phyloP scores from a whole-genome alignment of 2,329 filamentous ascomycete species.

The Xylaria sp. region DNA sequence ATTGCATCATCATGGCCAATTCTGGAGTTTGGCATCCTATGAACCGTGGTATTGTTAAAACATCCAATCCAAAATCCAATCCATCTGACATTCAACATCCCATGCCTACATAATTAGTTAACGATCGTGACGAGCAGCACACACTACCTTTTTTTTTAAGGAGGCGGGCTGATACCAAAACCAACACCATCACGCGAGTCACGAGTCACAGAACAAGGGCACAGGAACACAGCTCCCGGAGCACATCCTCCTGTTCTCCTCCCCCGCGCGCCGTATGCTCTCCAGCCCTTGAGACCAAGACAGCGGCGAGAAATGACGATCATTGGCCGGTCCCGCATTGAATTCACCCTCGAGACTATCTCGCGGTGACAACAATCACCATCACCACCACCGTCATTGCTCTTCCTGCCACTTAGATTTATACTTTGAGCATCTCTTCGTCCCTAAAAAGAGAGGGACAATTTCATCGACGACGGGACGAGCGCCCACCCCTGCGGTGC shows the following conservation, averaged over 20 bases:
- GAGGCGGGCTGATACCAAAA: not conserved
- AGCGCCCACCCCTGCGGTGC: not conserved
- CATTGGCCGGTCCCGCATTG: constrained; percentile 24
- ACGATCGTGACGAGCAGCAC: not conserved
- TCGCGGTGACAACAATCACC: constrained; percentile 21
- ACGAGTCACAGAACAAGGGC: not conserved
- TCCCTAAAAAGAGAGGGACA: not conserved
- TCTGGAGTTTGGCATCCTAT: not conserved
- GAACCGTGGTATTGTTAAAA: constrained; percentile 6
- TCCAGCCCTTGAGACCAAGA: constrained; percentile 3
- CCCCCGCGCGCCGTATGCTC: constrained; percentile 8
- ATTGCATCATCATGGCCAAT: constrained; percentile 29
- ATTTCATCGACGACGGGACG: not conserved
- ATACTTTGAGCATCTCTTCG: not conserved
- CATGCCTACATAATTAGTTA: constrained; percentile 1
- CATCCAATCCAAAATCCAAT: not conserved
- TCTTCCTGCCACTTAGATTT: not conserved
- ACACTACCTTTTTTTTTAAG: not conserved
- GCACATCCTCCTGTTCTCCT: not conserved
- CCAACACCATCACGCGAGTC: constrained; percentile 8
- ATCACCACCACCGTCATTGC: not conserved
- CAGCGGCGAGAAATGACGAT: constrained; percentile 31
- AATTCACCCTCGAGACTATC: constrained; percentile 25
- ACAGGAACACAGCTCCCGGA: constrained; percentile 12
- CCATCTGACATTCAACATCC: not conserved